Base-by-base conservation (phyloP, 73 alveolate genomes). In the Paraurostyla sp. region DNA sequence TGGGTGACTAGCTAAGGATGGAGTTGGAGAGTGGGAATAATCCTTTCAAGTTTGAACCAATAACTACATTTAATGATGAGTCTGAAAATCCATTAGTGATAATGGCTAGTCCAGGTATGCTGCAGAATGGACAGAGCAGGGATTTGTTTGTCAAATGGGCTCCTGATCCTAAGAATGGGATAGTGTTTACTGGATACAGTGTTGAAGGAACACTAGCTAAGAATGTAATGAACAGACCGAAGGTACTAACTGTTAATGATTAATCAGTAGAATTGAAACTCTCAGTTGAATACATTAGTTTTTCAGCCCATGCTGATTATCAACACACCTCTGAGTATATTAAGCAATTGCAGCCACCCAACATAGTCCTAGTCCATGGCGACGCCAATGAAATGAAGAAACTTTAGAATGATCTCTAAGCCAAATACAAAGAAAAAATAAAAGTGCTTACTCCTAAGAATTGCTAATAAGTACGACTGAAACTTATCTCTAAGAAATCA, bases 271-370 rank as follows among this genome's bases (percentile, higher is more conserved):
- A 65, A 18, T 91, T 97, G 50, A 96, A 96, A 38, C 94, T 98
- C 97, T 89, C 98, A 4, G 98, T 97, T 46, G 95, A 97, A 58
- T 92, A 96, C 85, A 98, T 98, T 3, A 89, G 98, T 42, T 98
- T 98, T 88, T 94, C 99, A 20, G 99, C 99, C 6, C 99, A 98
- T 94, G 96, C 99, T 27, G 99, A 98, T 92, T 97, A 88, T 89
- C 87, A 71, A 22, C 98, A 98, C 71, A 97, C 99, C 20, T 88
- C 98, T n/a, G 98, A 97, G 80, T 98, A 96, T 80, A 97, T 98
- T 7, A 81, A 94, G 80, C 84, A 92, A 42, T 88, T 97, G 38
- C 93, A 96, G 69, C 99, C 99, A 0, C 91, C 94, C 62, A 96
- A 97, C 92, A 98, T 97, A 0, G 98, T 98, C 42, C 92, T 98